These are phyloP conservation scores for Ballota nigra DNA, from an alignment of 257 asterid species.

Conservation along the genomic window DNA sequence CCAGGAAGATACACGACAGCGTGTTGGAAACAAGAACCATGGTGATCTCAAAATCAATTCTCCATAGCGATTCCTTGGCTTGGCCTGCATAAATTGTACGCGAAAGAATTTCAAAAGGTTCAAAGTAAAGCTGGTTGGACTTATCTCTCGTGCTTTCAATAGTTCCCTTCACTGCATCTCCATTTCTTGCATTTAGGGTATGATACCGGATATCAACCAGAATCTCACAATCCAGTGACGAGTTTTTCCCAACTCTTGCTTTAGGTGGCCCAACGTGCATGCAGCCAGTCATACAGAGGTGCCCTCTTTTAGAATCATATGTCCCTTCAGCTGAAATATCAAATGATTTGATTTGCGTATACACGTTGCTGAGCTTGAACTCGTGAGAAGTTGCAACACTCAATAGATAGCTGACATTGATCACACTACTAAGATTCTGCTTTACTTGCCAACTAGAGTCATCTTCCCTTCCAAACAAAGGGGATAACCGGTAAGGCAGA, in stretches of 20 bases:
- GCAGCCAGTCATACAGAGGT: slow-evolving; percentile 87
- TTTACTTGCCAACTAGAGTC: slow-evolving; percentile 31
- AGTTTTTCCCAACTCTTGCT: slow-evolving; percentile 29
- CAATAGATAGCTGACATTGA: slow-evolving; percentile 62
- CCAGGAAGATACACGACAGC: slow-evolving; percentile 60
- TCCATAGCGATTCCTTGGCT: slow-evolving; percentile 76
- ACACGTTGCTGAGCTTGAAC: slow-evolving; percentile 49
- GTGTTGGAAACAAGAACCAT: slow-evolving; percentile 80
- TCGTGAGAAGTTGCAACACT: slow-evolving; percentile 37
- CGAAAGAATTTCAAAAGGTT: slow-evolving; percentile 55
- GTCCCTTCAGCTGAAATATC: slow-evolving; percentile 80
- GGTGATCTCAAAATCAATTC: slow-evolving; percentile 88
- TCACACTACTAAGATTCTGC: slow-evolving; percentile 32
- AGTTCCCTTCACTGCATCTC: slow-evolving; percentile 53
- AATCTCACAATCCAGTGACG: slow-evolving; percentile 65
- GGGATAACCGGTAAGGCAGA: slow-evolving; percentile 23
- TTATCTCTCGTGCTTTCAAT: slow-evolving; percentile 64
- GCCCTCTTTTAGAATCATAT: slow-evolving; percentile 63
- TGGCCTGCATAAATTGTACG: slow-evolving; percentile 55
- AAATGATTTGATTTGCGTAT: slow-evolving; percentile 33
- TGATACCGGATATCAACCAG: slow-evolving; percentile 61
- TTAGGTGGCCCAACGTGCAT: slow-evolving; percentile 45
- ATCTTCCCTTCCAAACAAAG: slow-evolving; percentile 17
- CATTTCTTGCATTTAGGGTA: slow-evolving; percentile 40
- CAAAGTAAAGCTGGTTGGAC: slow-evolving; percentile 62